Base-by-base conservation (phyloP, 345 rosid species). In the Murraya koenigii region DNA sequence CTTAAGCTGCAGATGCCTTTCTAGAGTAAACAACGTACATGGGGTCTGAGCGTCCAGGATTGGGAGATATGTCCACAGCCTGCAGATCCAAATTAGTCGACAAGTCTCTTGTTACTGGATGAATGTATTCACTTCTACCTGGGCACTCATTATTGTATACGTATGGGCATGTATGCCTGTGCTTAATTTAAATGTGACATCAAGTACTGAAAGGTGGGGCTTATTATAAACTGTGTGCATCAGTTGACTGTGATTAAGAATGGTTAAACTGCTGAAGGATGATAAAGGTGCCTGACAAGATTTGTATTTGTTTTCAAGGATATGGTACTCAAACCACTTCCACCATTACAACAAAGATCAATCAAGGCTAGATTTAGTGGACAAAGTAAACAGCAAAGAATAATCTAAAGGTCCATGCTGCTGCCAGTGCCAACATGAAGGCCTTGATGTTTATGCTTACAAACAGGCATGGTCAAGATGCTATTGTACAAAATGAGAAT, bases 61-160 rank as follows among this genome's bases (percentile, higher is more conserved):
- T 93, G 13, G 98, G 98, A 84, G 99, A 93, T 82, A 93, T 87
- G 81, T 95, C 94, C 75, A 90, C 96, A 39, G 97, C 94, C 98
- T 95, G 92, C 62, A 81, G 35, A 77, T 20, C 56, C 30, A 19
- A 75, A 36, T 72, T 72, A 39, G 80, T 77, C 54, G 72, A 26
- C 14, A 14, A 10, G 44, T 10, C 22, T 63, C 30, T 75, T 36
- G 1, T 28, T 62, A 38, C n/a, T 59, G 76, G 49, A 44, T 44
- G 49, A 44, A 44, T 44, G 49, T 25, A 36, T 2, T 54, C 11
- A 3, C 66, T 14, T 36, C 76, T 58, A 17, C n/a, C 0, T 1
- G 36, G 32, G 65, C 19, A 11, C 6, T 15, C 28, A 59, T 28
- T 3, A 9, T 72, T 2, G 30, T 33, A n/a, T 15, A 3, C 26